These are phyloP conservation scores for Boletus smithii DNA, from an alignment of 1,284 basidiomycete species.

Conservation along the genomic window DNA sequence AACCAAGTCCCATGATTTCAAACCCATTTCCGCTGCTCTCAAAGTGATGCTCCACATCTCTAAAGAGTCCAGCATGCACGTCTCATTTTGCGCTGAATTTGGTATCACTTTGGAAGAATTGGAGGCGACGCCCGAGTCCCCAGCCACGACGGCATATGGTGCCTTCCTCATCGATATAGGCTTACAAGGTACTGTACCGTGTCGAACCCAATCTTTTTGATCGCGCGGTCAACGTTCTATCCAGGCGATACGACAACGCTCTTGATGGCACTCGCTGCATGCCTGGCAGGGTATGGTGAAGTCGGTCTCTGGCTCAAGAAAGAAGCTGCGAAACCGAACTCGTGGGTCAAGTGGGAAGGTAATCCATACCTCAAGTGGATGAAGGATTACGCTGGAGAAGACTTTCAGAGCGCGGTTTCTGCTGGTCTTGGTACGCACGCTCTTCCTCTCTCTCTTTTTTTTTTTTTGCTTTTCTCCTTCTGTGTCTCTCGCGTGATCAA, in stretches of 20 bases:
- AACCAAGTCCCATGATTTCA: constrained; percentile 70
- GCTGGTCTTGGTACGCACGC: constrained; percentile 60
- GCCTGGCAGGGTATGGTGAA: constrained; percentile 92
- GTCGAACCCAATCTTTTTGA: background rate
- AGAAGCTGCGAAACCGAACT: constrained; percentile 46
- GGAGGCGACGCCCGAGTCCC: constrained; percentile 58
- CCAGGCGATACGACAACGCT: constrained; percentile 72
- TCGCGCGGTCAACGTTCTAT: background rate
- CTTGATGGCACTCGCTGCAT: constrained; percentile 80
- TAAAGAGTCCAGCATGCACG: constrained; percentile 73
- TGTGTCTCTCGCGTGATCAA: background rate
- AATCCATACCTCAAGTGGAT: constrained; percentile 84
- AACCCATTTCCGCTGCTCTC: constrained; percentile 63
- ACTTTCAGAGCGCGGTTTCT: constrained; percentile 70
- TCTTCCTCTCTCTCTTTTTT: background rate
- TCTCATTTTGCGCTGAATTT: constrained; percentile 66
- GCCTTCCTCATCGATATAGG: constrained; percentile 83
- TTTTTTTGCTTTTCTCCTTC: too few relatives aligned
- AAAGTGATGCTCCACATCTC: constrained; percentile 65
- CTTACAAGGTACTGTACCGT: constrained; percentile 41
- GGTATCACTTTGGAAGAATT: constrained; percentile 64
- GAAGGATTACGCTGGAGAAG: constrained; percentile 71
- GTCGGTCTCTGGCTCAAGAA: constrained; percentile 79
- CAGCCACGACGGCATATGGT: constrained; percentile 79
- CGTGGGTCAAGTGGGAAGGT: constrained; percentile 56